phyloP scores from a whole-genome alignment of 257 asterid species.

The Mentha longifolia region DNA sequence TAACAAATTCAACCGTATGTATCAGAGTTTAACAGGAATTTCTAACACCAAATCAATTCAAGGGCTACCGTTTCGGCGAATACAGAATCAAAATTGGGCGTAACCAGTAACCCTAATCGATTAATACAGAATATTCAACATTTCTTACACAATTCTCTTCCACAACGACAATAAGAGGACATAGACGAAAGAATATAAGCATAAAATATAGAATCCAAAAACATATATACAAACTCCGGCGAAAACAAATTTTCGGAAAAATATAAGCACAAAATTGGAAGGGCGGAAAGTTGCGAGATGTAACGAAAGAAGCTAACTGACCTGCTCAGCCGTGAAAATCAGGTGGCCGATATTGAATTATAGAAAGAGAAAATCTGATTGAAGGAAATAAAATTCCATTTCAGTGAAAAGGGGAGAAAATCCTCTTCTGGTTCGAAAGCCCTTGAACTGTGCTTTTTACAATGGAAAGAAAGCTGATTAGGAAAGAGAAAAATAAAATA shows the following conservation, averaged over 20 bases:
- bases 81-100: too few species aligned
- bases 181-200: not conserved
- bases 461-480: too few species aligned
- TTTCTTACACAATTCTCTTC: not conserved
- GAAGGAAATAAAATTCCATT: too few species aligned
- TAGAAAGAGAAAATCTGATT: too few species aligned
- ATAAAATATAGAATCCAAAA: not conserved
- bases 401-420: too few species aligned
- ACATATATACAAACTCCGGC: not conserved
- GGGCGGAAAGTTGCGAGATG: not conserved
- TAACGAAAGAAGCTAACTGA: not conserved
- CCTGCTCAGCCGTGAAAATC: not conserved
- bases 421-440: too few species aligned
- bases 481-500: too few species aligned
- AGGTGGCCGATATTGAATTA: too few species aligned
- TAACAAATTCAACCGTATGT: not conserved
- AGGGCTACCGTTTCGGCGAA: not conserved
- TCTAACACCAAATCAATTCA: not conserved
- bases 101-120: not conserved
- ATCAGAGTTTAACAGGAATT: not conserved
- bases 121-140: not conserved
- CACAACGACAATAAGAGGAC: not conserved
- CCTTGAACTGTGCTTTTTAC: too few species aligned
- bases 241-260: not conserved
- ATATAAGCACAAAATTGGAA: not conserved